phyloP scores from a whole-genome alignment of 306 rosid species.

The Spatholobus suberectus region DNA sequence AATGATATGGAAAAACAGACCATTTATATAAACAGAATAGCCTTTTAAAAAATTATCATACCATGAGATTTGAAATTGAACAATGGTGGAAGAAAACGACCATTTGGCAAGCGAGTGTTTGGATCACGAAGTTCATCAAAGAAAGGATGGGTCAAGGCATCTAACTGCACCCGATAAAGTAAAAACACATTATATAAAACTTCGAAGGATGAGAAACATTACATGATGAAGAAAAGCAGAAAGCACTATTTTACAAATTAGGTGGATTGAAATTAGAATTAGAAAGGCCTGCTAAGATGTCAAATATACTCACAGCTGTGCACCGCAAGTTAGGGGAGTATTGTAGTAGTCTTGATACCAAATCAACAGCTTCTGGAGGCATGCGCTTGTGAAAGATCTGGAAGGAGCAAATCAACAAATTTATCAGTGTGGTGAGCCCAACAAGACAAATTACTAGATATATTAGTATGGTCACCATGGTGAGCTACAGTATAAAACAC shows the following conservation, averaged over 20 bases:
- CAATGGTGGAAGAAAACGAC: conserved; percentile 88
- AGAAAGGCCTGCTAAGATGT: conserved; percentile 19
- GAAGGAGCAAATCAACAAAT: conserved; percentile 23
- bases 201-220: not conserved
- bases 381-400: conserved; percentile 91
- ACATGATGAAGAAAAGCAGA: not conserved
- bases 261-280: not conserved
- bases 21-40: not conserved
- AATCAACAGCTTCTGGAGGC: conserved; percentile 97
- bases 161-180: conserved; percentile 59
- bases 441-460: not conserved
- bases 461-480: not conserved
- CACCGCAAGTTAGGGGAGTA: conserved; percentile 90
- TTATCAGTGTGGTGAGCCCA: not conserved
- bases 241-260: not conserved
- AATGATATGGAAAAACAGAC: not conserved
- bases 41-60: conserved; percentile 37
- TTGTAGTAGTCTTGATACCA: conserved; percentile 89
- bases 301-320: conserved; percentile 67
- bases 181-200: not conserved
- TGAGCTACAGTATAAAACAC: not conserved
- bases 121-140: conserved; percentile 91
- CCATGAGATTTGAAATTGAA: conserved; percentile 87
- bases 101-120: conserved; percentile 80
- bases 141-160: conserved; percentile 83